Base-by-base conservation (phyloP, 2,329 filamentous ascomycete genomes). In the Paecilomyces variotii region DNA sequence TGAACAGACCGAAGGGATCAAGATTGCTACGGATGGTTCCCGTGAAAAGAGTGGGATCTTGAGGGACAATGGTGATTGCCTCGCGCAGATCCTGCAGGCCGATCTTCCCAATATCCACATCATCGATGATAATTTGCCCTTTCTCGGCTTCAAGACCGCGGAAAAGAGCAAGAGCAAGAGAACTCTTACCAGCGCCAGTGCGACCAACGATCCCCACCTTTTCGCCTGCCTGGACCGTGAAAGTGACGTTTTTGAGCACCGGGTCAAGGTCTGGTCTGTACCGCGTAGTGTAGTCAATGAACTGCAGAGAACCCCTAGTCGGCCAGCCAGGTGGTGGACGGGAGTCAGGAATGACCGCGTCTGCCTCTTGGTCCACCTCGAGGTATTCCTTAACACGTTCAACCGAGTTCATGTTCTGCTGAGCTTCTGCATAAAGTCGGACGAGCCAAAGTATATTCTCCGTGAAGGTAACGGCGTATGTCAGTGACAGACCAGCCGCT, bases 351-450 rank as follows among this genome's bases (percentile, higher is more conserved):
- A 96, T 83, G 49, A 96, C 79, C 0, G 89, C 81, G 0, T 83
- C 80, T 0, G 94, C 92, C 76, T 99, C 94, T 72, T 97, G 93
- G 67, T 97, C 93, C 0, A 99, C 89, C 52, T 97, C 91, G 35
- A 97, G 83, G 70, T 97, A 99, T 72, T 99, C 94, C 78, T 96
- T 95, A 70, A 99, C 88, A 69, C 94, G 90, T 76, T 99, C 94
- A 54, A 97, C 92, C 2, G 93, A 93, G 76, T 99, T 99, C 94
- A 99, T 97, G 76, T 97, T 97, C 75, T 99, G 94, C 76, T 99
- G 94, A 68, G 97, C 97, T 70, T 90, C 86, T 0, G 92, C 88
- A 72, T 99, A 99, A 12, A 97, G 82, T 53, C 94, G 87, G 30
- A 99, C 92, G 57, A 97, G 86, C 94, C 94, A 99, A 19, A 99